Evolutionary conservation across 2,329 filamentous ascomycete genomes (phyloP).

Genomic region (Botrytis elliptica): DNA sequence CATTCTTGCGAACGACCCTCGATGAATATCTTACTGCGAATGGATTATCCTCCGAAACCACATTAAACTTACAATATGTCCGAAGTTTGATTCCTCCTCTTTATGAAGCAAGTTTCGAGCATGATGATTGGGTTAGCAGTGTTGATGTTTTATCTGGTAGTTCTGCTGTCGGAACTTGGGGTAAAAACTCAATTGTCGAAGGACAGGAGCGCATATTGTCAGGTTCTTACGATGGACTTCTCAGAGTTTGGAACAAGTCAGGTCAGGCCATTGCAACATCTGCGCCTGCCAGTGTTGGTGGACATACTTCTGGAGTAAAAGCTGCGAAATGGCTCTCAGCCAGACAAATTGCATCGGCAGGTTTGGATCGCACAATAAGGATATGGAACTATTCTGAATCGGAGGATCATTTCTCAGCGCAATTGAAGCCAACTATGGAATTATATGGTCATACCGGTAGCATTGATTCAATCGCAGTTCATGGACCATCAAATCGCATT

Average conservation of each 20-base stretch:
- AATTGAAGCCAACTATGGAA: conserved; percentile 71
- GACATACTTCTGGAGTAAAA: conserved; percentile 76
- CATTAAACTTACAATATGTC: conserved; percentile 87
- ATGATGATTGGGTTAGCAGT: conserved; percentile 94
- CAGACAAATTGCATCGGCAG: conserved; percentile 76
- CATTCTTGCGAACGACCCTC: conserved; percentile 83
- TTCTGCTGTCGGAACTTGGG: conserved; percentile 60
- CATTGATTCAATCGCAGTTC: conserved; percentile 73
- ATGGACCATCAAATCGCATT: conserved; percentile 71
- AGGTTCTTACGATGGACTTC: conserved; percentile 86
- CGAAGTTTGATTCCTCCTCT: conserved; percentile 85
- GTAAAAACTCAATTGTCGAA: conserved; percentile 47
- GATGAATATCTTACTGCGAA: conserved; percentile 86
- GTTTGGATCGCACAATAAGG: conserved; percentile 80
- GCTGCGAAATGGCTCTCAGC: conserved; percentile 79
- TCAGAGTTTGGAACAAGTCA: conserved; percentile 87
- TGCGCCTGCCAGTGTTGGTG: conserved; percentile 61
- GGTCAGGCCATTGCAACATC: conserved; percentile 83
- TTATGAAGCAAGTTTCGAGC: conserved; percentile 89
- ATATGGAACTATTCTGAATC: conserved; percentile 84
- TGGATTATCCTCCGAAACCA: conserved; percentile 85
- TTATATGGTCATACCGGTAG: conserved; percentile 77
- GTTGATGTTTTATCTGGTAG: conserved; percentile 76
- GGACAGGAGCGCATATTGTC: conserved; percentile 77
- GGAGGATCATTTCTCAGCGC: conserved; percentile 53